Base-by-base conservation (phyloP, 1,284 basidiomycete genomes). In the Ustilago shanxiensis region DNA sequence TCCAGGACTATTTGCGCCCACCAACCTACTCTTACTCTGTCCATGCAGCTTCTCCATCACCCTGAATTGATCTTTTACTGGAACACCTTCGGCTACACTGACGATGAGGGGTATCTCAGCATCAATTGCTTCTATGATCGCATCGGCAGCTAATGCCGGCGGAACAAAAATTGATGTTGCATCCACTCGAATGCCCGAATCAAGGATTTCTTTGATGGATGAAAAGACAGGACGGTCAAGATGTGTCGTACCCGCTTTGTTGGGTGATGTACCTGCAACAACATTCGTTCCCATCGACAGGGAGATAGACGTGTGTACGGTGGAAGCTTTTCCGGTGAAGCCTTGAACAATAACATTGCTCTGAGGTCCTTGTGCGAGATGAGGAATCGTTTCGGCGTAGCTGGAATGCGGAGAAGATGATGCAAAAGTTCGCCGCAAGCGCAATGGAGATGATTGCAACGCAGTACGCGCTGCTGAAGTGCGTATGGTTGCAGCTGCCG, bases 121-220 rank as follows among this genome's bases (percentile, higher is more conserved):
- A 14, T 69, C 60, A 41, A 83, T 82, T 16, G 79, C 79, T 50
- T 83, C 81, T 50, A 83, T 64, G 10, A 83, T 76, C 28, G 81
- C 81, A 45, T 76, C 69, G 4, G 79, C 79, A 18, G 81, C 81
- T 0, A 73, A 33, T 2, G 64, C 52, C 2, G 80, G 76, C 0
- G 80, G 80, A 2, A 82, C 80, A 49, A 82, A 82, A 20, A 82
- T 79, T 0, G 80, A 75, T 6, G 80, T 71, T 8, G 76, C 76
- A 31, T 80, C 64, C 14, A 72, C 70, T 11, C 60, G 53, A 11
- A 79, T 59, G 3, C 69, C 67, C 13, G 63, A 41, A n/a, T 71
- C 65, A 2, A 66, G 60, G 1, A 77, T 70, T 63, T 78, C 72
- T 13, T 50, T 35, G 11, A 82, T 62, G 20, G 60, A 56, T 33